phyloP scores from a whole-genome alignment of 139 green algal genomes.

The Chlorella ohadii region DNA sequence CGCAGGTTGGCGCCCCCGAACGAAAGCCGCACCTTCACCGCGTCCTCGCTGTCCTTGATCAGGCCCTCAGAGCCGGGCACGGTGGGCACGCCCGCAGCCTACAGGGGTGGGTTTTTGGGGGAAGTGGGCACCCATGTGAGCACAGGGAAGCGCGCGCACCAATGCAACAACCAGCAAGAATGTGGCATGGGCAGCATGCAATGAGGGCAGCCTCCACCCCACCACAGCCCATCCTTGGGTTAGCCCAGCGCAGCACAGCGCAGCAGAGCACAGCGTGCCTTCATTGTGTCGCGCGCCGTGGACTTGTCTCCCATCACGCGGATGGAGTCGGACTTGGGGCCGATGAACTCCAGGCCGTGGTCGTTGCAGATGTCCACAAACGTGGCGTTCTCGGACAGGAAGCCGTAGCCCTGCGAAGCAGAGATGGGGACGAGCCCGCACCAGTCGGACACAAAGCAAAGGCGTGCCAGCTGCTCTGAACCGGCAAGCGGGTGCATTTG shows the following conservation, averaged over 20 bases:
- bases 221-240: too few relatives aligned
- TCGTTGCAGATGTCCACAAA: constrained; percentile 98
- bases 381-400: constrained; percentile 94
- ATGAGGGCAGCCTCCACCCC: too few relatives aligned
- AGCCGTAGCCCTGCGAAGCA: constrained; percentile 89
- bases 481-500: too few relatives aligned
- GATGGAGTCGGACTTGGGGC: constrained; percentile 90
- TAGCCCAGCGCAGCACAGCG: too few relatives aligned
- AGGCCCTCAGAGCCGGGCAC: constrained; percentile 94
- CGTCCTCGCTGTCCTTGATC: constrained; percentile 76
- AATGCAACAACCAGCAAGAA: too few relatives aligned
- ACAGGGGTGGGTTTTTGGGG: too few relatives aligned
- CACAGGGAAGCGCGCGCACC: too few relatives aligned
- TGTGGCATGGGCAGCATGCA: too few relatives aligned
- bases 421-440: too few relatives aligned
- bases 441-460: too few relatives aligned
- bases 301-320: constrained; percentile 97
- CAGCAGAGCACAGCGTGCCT: constrained; percentile 38
- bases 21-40: constrained; percentile 53
- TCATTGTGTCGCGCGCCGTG: constrained; percentile 95
- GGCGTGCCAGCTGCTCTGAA: too few relatives aligned
- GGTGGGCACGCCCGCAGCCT: constrained; percentile 90
- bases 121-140: too few relatives aligned
- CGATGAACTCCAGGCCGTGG: constrained; percentile 97
- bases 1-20: neutral